A percentile compares a stretch with the other conserved stretches of the same genome.
phyloP scores from a whole-genome alignment of 2,329 filamentous ascomycete species.

The Colletotrichum sp. region DNA sequence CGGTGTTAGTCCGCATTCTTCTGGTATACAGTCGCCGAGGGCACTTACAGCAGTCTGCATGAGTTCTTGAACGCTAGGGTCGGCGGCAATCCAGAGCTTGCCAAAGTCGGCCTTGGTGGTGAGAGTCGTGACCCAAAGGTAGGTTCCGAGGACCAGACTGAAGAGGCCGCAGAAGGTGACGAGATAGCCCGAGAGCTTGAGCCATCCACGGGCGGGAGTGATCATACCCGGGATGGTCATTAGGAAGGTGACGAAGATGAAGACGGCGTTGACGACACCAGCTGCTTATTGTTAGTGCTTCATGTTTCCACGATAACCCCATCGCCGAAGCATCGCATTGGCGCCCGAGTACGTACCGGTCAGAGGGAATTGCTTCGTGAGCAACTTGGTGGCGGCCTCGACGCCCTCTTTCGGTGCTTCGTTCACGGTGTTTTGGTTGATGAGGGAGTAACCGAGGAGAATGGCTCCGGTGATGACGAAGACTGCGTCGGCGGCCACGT shows the following conservation, averaged over 20 bases:
- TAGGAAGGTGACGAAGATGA: slow-evolving; percentile 74
- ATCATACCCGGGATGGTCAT: slow-evolving; percentile 74
- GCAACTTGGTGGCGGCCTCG: slow-evolving; percentile 54
- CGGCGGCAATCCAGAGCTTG: slow-evolving; percentile 64
- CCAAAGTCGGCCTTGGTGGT: slow-evolving; percentile 67
- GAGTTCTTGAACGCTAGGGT: slow-evolving; percentile 64
- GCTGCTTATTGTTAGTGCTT: slow-evolving; percentile 45
- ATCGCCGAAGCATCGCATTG: neutral
- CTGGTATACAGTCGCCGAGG: neutral
- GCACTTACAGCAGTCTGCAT: slow-evolving; percentile 70
- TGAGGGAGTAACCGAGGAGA: slow-evolving; percentile 59
- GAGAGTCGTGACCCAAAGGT: slow-evolving; percentile 77
- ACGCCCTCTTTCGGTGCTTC: slow-evolving; percentile 47
- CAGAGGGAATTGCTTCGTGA: slow-evolving; percentile 60
- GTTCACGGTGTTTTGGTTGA: slow-evolving; percentile 52
- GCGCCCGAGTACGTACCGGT: slow-evolving; percentile 36
- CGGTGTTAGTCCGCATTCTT: slow-evolving; percentile 23
- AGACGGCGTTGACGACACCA: slow-evolving; percentile 73
- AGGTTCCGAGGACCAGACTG: slow-evolving; percentile 68
- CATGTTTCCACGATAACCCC: neutral
- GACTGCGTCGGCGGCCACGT: slow-evolving; percentile 52
- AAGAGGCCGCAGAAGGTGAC: slow-evolving; percentile 66
- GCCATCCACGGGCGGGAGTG: slow-evolving; percentile 69
- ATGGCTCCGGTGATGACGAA: slow-evolving; percentile 60
- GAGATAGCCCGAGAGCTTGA: slow-evolving; percentile 72